These are phyloP conservation scores for Teratosphaeria zuluensis DNA, from an alignment of 2,329 filamentous ascomycete genomes.

Conservation along the genomic window DNA sequence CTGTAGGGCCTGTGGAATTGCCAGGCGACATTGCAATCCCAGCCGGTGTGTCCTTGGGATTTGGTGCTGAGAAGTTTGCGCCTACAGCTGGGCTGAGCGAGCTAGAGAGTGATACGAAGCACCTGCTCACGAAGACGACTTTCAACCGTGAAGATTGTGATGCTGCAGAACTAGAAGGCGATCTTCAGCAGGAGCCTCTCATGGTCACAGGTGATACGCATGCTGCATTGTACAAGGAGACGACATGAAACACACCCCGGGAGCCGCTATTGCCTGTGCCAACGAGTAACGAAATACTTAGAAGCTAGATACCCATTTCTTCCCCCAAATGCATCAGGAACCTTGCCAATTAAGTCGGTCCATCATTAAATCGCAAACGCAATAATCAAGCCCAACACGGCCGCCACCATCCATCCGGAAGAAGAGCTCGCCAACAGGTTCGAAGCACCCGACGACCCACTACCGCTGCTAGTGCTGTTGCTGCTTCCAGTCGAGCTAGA, in stretches of 20 bases:
- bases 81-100: neutral
- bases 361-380: neutral
- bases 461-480: neutral
- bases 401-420: neutral
- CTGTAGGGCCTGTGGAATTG: neutral
- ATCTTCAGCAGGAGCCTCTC: neutral
- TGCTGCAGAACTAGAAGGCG: neutral
- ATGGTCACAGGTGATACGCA: neutral
- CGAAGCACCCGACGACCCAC: neutral
- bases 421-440: neutral
- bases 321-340: neutral
- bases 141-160: neutral
- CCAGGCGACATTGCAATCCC: neutral
- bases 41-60: neutral
- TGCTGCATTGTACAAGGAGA: neutral
- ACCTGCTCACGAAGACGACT: neutral
- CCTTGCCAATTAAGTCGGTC: neutral
- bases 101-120: constrained; percentile 1
- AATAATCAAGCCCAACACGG: neutral
- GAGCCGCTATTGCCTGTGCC: neutral
- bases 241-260: neutral
- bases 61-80: neutral
- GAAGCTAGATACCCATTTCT: neutral
- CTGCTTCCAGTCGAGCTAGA: neutral
- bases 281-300: neutral